Evolutionary conservation across 495 filamentous ascomycete species (phyloP).

Genomic region (Cercophora samala): DNA sequence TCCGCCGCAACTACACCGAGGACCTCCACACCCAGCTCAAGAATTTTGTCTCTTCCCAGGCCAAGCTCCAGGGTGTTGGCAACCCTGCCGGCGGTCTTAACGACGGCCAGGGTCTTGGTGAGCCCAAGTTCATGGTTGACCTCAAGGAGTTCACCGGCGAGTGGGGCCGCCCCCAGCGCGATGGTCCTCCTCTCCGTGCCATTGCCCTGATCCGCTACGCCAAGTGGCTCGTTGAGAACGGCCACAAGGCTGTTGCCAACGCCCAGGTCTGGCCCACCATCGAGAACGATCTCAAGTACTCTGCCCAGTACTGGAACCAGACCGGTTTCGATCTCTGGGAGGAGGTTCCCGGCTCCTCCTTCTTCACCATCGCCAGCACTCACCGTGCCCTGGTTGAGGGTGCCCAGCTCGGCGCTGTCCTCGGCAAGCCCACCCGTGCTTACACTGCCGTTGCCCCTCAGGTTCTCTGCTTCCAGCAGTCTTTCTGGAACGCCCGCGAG

Average conservation of each 20-base stretch:
- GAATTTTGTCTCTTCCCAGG: slow-evolving; percentile 55
- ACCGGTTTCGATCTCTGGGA: slow-evolving; percentile 73
- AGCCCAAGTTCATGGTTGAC: slow-evolving; percentile 61
- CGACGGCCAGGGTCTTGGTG: slow-evolving; percentile 53
- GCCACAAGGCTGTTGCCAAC: slow-evolving; percentile 41
- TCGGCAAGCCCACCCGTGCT: slow-evolving; percentile 41
- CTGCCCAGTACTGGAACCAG: slow-evolving; percentile 66
- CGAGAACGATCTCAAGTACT: slow-evolving; percentile 65
- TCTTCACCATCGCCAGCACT: slow-evolving; percentile 49
- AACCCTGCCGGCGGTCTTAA: slow-evolving; percentile 58
- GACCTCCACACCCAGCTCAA: slow-evolving; percentile 53
- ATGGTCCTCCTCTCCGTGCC: slow-evolving; percentile 68
- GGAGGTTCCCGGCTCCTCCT: slow-evolving; percentile 60
- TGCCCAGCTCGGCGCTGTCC: slow-evolving; percentile 49
- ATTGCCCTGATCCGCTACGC: slow-evolving; percentile 53
- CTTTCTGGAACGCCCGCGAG: slow-evolving; percentile 57
- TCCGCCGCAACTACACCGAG: slow-evolving; percentile 52
- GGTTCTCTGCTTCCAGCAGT: slow-evolving; percentile 58
- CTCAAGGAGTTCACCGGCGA: slow-evolving; percentile 56
- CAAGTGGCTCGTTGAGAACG: slow-evolving; percentile 48
- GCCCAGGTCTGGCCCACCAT: slow-evolving; percentile 59
- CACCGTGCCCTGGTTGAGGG: slow-evolving; percentile 62
- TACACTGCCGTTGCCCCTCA: slow-evolving; percentile 58
- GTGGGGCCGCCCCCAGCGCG: slow-evolving; percentile 71
- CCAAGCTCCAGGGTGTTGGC: slow-evolving; percentile 57